phyloP scores from a whole-genome alignment of 345 rosid species.

The Corchorus olitorius region DNA sequence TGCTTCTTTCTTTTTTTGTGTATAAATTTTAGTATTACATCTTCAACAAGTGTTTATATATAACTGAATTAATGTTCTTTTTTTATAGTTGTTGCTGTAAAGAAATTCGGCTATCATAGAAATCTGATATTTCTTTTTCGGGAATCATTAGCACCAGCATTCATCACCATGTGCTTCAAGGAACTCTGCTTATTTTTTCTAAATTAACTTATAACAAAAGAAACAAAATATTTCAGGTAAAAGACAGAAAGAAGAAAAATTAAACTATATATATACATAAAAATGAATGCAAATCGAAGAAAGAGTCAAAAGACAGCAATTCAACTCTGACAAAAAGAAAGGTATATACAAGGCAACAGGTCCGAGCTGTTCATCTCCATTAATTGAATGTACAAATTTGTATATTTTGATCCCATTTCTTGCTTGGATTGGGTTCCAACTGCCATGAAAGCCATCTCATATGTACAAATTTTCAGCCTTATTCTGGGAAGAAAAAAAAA shows the following conservation, averaged over 20 bases:
- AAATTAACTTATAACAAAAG: background rate
- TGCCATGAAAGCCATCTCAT: background rate
- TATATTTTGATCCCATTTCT: background rate
- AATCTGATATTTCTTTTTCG: background rate
- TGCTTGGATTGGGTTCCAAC: background rate
- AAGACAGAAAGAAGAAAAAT: background rate
- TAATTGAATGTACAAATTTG: background rate
- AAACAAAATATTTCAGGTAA: background rate
- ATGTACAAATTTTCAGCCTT: slow-evolving; percentile 4
- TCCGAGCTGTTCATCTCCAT: background rate
- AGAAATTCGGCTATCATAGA: background rate
- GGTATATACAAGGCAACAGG: background rate
- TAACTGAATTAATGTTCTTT: background rate
- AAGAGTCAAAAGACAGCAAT: background rate
- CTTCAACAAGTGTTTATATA: background rate
- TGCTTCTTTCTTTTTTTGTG: background rate
- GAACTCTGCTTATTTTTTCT: background rate
- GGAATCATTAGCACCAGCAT: background rate
- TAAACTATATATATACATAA: background rate
- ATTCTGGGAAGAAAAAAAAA: background rate
- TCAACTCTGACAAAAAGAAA: background rate
- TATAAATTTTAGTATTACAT: background rate
- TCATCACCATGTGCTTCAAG: background rate
- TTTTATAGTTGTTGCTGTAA: background rate
- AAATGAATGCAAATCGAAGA: background rate